Percentiles rank a stretch among this genome's conserved stretches.
These are phyloP conservation scores for Yarrowia hollandica DNA, from an alignment of 805 yeast species.

Conservation along the genomic window DNA sequence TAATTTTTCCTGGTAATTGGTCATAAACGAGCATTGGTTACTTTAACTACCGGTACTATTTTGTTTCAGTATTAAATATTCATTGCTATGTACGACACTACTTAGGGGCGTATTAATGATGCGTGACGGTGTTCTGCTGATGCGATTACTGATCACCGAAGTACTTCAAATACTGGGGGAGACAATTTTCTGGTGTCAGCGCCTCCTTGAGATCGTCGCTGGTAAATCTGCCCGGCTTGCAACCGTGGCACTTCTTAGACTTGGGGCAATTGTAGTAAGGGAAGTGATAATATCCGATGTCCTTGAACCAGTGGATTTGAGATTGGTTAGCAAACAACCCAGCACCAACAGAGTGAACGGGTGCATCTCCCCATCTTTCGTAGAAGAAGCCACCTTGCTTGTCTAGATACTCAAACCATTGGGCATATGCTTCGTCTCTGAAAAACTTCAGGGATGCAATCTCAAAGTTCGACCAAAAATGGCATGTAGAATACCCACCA, in stretches of 20 bases:
- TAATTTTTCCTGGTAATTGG: too few species aligned
- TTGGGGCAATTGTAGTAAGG: constrained; percentile 77
- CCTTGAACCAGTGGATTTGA: constrained; percentile 82
- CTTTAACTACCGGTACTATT: too few species aligned
- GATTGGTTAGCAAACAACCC: constrained; percentile 59
- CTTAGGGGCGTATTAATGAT: too few species aligned
- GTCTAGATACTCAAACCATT: constrained; percentile 68
- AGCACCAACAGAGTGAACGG: constrained; percentile 54
- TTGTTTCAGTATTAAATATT: too few species aligned
- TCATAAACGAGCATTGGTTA: too few species aligned
- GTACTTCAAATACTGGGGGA: constrained; percentile 61
- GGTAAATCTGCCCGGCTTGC: constrained; percentile 48
- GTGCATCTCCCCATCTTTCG: constrained; percentile 97
- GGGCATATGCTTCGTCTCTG: constrained; percentile 65
- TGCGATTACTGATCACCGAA: constrained; percentile 34
- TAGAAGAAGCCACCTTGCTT: constrained; percentile 79
- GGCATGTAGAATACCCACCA: constrained; percentile 77
- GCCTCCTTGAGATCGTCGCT: constrained; percentile 44
- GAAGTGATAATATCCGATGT: constrained; percentile 69
- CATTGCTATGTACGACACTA: too few species aligned
- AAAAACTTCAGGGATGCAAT: constrained; percentile 73
- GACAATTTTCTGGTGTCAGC: constrained; percentile 65
- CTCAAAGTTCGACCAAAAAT: constrained; percentile 86
- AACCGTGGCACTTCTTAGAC: constrained; percentile 51
- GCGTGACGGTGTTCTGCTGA: neutral